These are phyloP conservation scores for Colletotrichum cuscutae DNA, from an alignment of 2,329 filamentous ascomycete species.

Conservation along the genomic window DNA sequence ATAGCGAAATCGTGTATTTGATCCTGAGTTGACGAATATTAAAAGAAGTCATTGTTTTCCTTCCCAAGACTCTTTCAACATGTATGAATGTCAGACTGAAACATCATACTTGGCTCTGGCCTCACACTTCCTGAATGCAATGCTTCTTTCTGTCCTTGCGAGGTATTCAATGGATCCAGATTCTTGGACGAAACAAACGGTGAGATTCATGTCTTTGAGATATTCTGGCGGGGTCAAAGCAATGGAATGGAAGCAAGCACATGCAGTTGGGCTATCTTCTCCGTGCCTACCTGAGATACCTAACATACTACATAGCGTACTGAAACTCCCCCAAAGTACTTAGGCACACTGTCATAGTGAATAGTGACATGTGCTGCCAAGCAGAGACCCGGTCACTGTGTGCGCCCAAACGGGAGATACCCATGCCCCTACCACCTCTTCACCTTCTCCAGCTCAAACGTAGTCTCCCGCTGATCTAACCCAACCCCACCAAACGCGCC, in stretches of 20 bases:
- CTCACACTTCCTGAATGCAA: too few relatives aligned
- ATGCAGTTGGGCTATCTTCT: neutral
- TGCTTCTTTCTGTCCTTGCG: neutral
- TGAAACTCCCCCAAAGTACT: neutral
- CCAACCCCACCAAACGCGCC: conserved; percentile 12
- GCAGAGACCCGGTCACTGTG: neutral
- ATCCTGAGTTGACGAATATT: neutral
- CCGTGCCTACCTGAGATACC: neutral
- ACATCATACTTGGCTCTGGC: neutral
- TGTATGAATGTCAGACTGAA: neutral
- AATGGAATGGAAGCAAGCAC: neutral
- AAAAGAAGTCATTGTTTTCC: neutral
- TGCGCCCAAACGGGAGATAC: neutral
- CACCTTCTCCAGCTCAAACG: neutral
- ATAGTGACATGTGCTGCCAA: conserved; percentile 4
- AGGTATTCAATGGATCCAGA: neutral
- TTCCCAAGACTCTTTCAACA: neutral
- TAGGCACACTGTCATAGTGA: neutral
- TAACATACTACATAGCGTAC: neutral
- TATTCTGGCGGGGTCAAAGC: neutral
- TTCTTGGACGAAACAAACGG: neutral
- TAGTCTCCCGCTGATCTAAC: conserved; percentile 26
- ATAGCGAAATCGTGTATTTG: neutral
- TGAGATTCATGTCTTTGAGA: neutral
- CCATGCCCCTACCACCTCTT: conserved; percentile 17